Evolutionary conservation across 768 basidiomycete species (phyloP), one percentile per base, ranked within the genome.

Genomic region (Botryobasidium botryosum): DNA sequence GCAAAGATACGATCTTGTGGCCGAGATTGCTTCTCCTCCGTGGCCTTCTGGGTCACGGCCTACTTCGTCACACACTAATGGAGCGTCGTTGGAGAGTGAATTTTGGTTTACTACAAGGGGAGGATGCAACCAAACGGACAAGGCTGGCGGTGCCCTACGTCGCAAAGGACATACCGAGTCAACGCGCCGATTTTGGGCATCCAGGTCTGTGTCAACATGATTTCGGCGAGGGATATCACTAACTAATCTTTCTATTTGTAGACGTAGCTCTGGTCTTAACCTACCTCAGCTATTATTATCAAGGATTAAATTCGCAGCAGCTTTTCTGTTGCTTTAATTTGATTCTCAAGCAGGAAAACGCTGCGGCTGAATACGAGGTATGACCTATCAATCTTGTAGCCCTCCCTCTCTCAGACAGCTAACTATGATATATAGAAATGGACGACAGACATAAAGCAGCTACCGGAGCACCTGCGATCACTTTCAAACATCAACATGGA

Each of bases 101-200:
- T 25, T 44, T 44, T 24, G 43, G 43, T 17, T 26, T 44, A 4
- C n/a, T n/a, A n/a, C n/a, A n/a, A n/a, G n/a, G n/a, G n/a, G n/a
- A n/a, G n/a, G 61, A 70, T 15, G 43, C 43, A n/a, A 37, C 23
- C 15, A 20, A 12, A 15, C 43, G 43, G 18, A 20, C 43, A 23
- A 13, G 43, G 12, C n/a, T 44, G 8, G 43, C 43, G 10, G 41
- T 44, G 12, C 43, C 43, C 13, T 44, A 44, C 41, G 40, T 37
- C n/a, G 72, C 71, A 0, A 73, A 59, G 35, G 71, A 73, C 39
- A 56, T 64, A 4, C 71, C 72, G 0, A 57, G 68, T 12, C 48
- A 56, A 10, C 57, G 63, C 24, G 63, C 70, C 29, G 69, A 73
- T 39, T 73, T 73, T 37, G 68, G 67, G 4, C 71, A 73, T 50